Base-by-base conservation (phyloP, 106 monocot species). In the Cymbidium sinense region DNA sequence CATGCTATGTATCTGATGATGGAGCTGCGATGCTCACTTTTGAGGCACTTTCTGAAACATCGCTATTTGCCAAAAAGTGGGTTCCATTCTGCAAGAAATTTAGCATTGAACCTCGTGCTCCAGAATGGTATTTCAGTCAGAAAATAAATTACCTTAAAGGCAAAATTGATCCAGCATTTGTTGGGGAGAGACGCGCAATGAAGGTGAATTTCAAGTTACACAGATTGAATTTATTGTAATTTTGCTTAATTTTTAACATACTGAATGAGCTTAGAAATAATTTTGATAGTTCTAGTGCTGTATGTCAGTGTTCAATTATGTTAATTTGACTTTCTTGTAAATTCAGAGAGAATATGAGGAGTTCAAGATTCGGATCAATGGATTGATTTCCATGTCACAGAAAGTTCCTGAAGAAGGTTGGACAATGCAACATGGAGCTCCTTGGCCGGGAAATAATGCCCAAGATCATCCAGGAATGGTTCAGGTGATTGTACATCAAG, bases 401-500 rank as follows among this genome's bases (percentile, higher is more conserved):
- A 86, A 86, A 52, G 65, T 83, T 76, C 86, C 86, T 35, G 79
- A 80, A 69, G 86, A 83, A 47, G 86, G 86, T 7, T 86, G 86
- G 86, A 61, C 77, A 77, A 83, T 86, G 86, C 86, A 83, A 75
- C 80, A 86, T 75, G 86, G 86, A 28, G 83, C 83, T 43, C 86
- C 86, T 70, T 86, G 83, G 86, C 86, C 86, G 54, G 86, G 86
- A 70, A 86, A 86, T 62, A 78, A 86, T 62, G 79, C 82, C 2
- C 69, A 78, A 64, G 82, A 86, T 71, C 86, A 86, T 73, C 86
- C 86, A 61, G 86, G 86, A 78, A 86, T 82, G 86, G 79, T 86
- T 54, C 86, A 86, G 86, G 85, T 85, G 71, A 71, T 35, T 61
- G 7, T 9, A 61, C 2, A 17, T 9, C 34, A 44, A 28, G 52